A percentile compares a stretch with the other conserved stretches of the same genome.
Evolutionary conservation across 1,139 yeast genomes (phyloP).

Genomic region (Geotrichum klebahnii): DNA sequence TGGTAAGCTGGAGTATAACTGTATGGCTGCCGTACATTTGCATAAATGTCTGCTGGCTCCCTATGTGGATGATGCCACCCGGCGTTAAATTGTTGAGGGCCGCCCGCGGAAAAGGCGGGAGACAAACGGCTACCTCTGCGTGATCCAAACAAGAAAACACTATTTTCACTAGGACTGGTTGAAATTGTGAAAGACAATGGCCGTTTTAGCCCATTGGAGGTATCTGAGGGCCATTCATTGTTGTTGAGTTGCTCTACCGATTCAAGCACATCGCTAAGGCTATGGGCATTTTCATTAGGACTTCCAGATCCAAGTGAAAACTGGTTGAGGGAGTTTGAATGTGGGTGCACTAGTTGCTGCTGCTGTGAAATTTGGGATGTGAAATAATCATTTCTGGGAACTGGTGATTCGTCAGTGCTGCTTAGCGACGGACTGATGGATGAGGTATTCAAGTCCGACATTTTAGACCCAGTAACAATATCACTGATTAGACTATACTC

Average conservation of each 20-base stretch:
- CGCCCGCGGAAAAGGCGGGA: conserved; percentile 7
- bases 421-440: conserved; percentile 30
- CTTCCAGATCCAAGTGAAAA: conserved; percentile 21
- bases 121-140: conserved; percentile 3
- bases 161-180: conserved; percentile 19
- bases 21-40: conserved; percentile 68
- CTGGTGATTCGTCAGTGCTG: conserved; percentile 27
- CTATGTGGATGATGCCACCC: conserved; percentile 14
- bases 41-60: conserved; percentile 75
- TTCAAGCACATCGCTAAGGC: conserved; percentile 29
- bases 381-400: conserved; percentile 11
- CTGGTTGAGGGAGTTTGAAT: conserved; percentile 25
- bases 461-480: conserved; percentile 49
- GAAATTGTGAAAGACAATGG: conserved; percentile 23
- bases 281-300: conserved; percentile 19
- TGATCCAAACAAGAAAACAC: background rate
- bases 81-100: too few relatives aligned
- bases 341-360: background rate
- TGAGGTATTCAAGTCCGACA: conserved; percentile 25
- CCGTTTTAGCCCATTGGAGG: conserved; percentile 15
- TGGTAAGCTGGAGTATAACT: conserved; percentile 90
- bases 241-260: conserved; percentile 21
- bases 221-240: conserved; percentile 16
- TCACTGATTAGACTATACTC: conserved; percentile 73
- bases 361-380: background rate